Percentiles rank a stretch among this genome's conserved stretches.
These are phyloP conservation scores for Mollisia scopiformis DNA, from an alignment of 2,329 filamentous ascomycete genomes.

Conservation along the genomic window DNA sequence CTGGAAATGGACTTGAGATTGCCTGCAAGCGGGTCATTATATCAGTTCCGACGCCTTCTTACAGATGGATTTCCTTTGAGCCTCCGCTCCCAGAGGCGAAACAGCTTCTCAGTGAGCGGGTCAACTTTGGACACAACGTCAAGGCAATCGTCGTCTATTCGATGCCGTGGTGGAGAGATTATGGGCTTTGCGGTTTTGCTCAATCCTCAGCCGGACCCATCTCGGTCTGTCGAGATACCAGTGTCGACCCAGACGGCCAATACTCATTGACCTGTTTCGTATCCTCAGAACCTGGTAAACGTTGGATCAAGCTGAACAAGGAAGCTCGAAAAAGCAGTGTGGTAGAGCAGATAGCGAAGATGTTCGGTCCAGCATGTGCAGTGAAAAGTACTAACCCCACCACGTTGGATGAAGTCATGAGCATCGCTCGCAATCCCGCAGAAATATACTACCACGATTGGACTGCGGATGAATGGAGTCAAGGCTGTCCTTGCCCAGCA, in stretches of 20 bases:
- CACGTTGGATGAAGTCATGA: neutral
- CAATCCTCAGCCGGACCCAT: slow-evolving; percentile 43
- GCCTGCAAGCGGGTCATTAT: slow-evolving; percentile 43
- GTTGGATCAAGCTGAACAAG: neutral
- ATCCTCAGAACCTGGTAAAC: neutral
- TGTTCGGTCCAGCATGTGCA: slow-evolving; percentile 5
- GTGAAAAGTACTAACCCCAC: neutral
- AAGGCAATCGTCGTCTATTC: slow-evolving; percentile 48
- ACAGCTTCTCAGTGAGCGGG: slow-evolving; percentile 35
- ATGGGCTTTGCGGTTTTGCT: slow-evolving; percentile 42
- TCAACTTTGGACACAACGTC: slow-evolving; percentile 47
- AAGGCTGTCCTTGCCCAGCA: slow-evolving; percentile 5
- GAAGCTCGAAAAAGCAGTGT: neutral
- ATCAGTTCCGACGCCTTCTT: slow-evolving; percentile 51
- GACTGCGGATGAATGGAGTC: slow-evolving; percentile 7
- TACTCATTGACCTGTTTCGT: slow-evolving; percentile 17
- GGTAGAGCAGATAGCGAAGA: neutral
- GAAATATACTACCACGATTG: slow-evolving; percentile 1
- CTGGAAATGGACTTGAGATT: neutral
- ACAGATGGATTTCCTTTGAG: slow-evolving; percentile 47
- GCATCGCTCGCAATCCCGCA: neutral
- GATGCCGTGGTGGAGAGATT: slow-evolving; percentile 18
- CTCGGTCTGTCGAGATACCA: slow-evolving; percentile 44
- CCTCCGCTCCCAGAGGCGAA: slow-evolving; percentile 47
- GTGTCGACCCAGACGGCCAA: slow-evolving; percentile 34